Evolutionary conservation across 495 filamentous ascomycete genomes (phyloP).

Genomic region (Aspergillus olivimuriae): DNA sequence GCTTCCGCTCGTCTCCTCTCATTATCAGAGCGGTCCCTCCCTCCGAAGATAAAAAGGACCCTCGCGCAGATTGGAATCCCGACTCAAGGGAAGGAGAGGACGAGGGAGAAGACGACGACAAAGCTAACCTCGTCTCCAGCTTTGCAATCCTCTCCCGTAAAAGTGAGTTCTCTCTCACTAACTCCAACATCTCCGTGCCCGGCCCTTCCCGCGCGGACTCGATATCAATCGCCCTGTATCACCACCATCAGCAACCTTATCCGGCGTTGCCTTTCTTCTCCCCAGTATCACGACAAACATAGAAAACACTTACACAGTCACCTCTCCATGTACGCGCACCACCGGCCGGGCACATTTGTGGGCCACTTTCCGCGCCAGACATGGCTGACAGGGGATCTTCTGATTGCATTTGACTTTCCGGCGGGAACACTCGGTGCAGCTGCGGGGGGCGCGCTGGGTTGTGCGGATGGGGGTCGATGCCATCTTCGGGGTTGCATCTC

Average conservation of each 20-base stretch:
- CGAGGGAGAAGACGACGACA: too few species aligned
- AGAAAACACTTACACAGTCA: not conserved
- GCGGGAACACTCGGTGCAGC: not conserved
- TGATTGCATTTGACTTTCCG: slow-evolving; percentile 2
- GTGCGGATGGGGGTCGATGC: not conserved
- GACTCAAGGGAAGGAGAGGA: too few species aligned
- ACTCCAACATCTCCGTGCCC: not conserved
- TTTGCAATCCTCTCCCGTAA: not conserved
- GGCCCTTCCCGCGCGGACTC: not conserved
- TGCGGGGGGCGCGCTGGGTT: slow-evolving; percentile 4
- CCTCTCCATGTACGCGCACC: slow-evolving; percentile 2
- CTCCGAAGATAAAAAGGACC: too few species aligned
- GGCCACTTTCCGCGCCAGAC: not conserved
- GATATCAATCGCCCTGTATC: not conserved
- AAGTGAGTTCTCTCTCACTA: not conserved
- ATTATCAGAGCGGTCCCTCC: too few species aligned
- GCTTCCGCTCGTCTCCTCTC: too few species aligned
- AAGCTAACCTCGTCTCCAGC: not conserved
- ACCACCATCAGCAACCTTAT: too few species aligned
- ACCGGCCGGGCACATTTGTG: not conserved
- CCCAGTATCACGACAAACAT: not conserved
- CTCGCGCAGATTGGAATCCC: too few species aligned
- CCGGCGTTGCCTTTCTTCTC: not conserved
- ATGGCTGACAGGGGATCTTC: slow-evolving; percentile 4
- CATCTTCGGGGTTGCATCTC: not conserved